Percentiles rank a stretch among this genome's conserved stretches.
Evolutionary conservation across 345 rosid species (phyloP).

Genomic region (Eucalyptus globulus): DNA sequence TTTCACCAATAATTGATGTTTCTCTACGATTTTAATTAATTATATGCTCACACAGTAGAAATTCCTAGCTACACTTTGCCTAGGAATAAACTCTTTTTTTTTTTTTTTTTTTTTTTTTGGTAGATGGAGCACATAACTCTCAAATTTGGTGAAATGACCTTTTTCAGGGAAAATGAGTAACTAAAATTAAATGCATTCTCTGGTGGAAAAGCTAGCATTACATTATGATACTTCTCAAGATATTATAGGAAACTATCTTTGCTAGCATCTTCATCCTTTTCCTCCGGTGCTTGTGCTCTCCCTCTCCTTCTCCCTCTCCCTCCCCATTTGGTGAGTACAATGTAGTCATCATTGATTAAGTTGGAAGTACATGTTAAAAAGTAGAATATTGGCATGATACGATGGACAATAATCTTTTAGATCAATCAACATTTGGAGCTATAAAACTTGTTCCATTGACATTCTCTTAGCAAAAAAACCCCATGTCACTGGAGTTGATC

Average conservation of each 20-base stretch:
- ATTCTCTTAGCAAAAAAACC: neutral
- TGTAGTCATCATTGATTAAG: neutral
- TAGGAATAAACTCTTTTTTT: neutral
- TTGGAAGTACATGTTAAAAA: neutral
- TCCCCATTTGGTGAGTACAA: neutral
- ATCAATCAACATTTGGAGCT: neutral
- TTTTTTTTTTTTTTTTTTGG: neutral
- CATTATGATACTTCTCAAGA: neutral
- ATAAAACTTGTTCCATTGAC: neutral
- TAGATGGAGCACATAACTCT: neutral
- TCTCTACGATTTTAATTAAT: neutral
- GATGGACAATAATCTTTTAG: neutral
- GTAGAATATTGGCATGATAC: neutral
- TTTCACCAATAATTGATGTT: neutral
- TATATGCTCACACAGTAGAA: neutral
- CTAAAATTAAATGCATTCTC: neutral
- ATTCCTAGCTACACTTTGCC: neutral
- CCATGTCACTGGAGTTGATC: neutral
- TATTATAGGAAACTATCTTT: neutral
- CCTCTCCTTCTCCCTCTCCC: neutral
- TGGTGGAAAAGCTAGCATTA: neutral
- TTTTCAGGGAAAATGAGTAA: neutral
- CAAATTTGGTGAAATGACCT: neutral
- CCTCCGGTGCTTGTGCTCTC: neutral
- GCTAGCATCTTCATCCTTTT: neutral